phyloP scores from a whole-genome alignment of 2,329 filamentous ascomycete genomes.

The Aaosphaeria arxii region DNA sequence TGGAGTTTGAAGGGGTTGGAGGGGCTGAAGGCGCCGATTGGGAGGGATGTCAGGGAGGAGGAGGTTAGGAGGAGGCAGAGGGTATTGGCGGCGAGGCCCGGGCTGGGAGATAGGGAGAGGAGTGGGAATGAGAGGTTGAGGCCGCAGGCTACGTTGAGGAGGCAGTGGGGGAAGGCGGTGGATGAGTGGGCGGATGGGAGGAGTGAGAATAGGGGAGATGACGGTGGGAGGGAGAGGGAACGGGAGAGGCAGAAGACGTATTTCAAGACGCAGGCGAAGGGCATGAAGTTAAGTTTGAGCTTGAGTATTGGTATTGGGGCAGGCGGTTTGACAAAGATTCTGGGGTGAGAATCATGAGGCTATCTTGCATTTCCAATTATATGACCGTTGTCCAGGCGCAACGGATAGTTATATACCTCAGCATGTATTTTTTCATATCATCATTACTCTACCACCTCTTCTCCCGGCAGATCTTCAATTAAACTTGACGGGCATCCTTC shows the following conservation, averaged over 20 bases:
- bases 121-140: conserved; percentile 6
- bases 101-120: conserved; percentile 1
- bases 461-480: too few relatives aligned
- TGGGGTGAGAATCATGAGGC: not conserved
- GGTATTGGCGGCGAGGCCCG: conserved; percentile 1
- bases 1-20: conserved; percentile 17
- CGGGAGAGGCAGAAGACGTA: conserved; percentile 12
- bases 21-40: conserved; percentile 15
- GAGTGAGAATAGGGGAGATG: conserved; percentile 9
- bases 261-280: conserved; percentile 21
- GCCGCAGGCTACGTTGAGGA: conserved; percentile 18
- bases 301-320: conserved; percentile 24
- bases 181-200: not conserved
- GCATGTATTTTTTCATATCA: not conserved
- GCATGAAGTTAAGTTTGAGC: conserved; percentile 27
- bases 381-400: not conserved
- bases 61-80: conserved; percentile 2
- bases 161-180: conserved; percentile 21
- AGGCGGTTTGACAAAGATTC: conserved; percentile 4
- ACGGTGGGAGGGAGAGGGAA: conserved; percentile 21
- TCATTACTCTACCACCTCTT: too few relatives aligned
- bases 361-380: not conserved
- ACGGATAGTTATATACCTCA: not conserved
- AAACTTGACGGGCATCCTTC: not conserved
- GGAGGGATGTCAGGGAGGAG: conserved; percentile 14